Base-by-base conservation (phyloP, 1,284 basidiomycete species). In the Ceratobasidium papillatum region DNA sequence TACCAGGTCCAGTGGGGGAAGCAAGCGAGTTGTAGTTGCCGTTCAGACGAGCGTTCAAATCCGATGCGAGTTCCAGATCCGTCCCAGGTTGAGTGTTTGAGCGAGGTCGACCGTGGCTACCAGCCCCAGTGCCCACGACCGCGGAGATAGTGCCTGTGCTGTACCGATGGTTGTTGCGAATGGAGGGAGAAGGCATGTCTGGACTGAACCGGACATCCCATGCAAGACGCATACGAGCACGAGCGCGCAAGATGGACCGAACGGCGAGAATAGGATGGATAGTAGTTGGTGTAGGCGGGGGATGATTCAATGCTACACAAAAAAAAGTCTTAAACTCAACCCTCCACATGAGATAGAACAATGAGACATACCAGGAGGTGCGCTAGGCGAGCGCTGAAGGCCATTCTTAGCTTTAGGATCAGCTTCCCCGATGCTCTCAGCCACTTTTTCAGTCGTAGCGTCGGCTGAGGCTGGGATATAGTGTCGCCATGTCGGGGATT, bases 161-260 rank as follows among this genome's bases (percentile, higher is more conserved):
- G 41, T 69, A 25, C 19, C 66, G 66, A 41, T 41, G 54, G 66
- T 56, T 69, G 38, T 32, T 38, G 27, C 34, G 43, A 5, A 32
- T 8, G 49, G 64, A 17, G 5, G 51, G n/a, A n/a, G 66, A 8
- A 8, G 66, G 66, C 7, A 51, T 22, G 54, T 69, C 66, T 41
- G 66, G 66, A 5, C 51, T 58, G 52, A 43, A 69, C 30, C 52
- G 52, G 11, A 69, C 52, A 41, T 69, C 66, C 66, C 66, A 69
- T 5, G 52, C 52, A 51, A 69, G 43, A n/a, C 52, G 66, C 43
- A 47, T 43, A 17, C 54, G 52, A 11, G 66, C 5, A 34, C 34
- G 52, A 41, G 62, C 30, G n/a, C 66, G 66, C 14, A 69, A 14
- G 17, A 52, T 52, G 38, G 66, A 58, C 17, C 30, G 52, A 9